phyloP scores from a whole-genome alignment of 2,329 filamentous ascomycete genomes.

The Thielaviopsis musarum region DNA sequence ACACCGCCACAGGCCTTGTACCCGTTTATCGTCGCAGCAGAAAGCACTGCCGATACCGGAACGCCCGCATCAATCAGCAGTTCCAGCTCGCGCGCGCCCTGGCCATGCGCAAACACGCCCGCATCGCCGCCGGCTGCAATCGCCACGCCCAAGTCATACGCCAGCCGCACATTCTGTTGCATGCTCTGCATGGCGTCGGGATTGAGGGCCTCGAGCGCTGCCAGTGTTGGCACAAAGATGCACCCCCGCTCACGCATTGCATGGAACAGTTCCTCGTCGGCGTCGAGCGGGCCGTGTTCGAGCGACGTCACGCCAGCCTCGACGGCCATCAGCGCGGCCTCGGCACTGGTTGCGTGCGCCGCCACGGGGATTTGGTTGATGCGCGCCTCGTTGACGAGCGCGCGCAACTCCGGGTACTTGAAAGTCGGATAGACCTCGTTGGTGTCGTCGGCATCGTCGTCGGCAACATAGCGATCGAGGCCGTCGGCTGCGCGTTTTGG shows the following conservation, averaged over 20 bases:
- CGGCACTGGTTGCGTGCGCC: slow-evolving; percentile 25
- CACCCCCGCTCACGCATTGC: slow-evolving; percentile 27
- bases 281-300: slow-evolving; percentile 26
- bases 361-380: slow-evolving; percentile 25
- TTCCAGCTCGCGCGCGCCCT: slow-evolving; percentile 35
- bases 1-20: slow-evolving; percentile 39
- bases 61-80: slow-evolving; percentile 35
- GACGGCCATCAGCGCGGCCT: slow-evolving; percentile 28
- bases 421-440: slow-evolving; percentile 30
- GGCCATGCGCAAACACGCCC: slow-evolving; percentile 34
- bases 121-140: slow-evolving; percentile 37
- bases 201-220: slow-evolving; percentile 24
- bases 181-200: slow-evolving; percentile 17
- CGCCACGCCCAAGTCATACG: slow-evolving; percentile 29
- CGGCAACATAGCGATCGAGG: slow-evolving; percentile 11
- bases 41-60: slow-evolving; percentile 30
- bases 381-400: slow-evolving; percentile 30
- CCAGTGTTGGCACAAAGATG: slow-evolving; percentile 37
- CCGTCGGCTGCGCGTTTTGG: slow-evolving; percentile 26
- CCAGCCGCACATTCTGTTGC: slow-evolving; percentile 25
- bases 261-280: slow-evolving; percentile 24
- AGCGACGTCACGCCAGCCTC: slow-evolving; percentile 29
- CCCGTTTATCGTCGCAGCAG: slow-evolving; percentile 32
- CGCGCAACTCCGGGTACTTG: slow-evolving; percentile 31
- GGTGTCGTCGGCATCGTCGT: slow-evolving; percentile 15